Base-by-base conservation (phyloP, 2,329 filamentous ascomycete species). In the Atkinsonella hypoxylon region DNA sequence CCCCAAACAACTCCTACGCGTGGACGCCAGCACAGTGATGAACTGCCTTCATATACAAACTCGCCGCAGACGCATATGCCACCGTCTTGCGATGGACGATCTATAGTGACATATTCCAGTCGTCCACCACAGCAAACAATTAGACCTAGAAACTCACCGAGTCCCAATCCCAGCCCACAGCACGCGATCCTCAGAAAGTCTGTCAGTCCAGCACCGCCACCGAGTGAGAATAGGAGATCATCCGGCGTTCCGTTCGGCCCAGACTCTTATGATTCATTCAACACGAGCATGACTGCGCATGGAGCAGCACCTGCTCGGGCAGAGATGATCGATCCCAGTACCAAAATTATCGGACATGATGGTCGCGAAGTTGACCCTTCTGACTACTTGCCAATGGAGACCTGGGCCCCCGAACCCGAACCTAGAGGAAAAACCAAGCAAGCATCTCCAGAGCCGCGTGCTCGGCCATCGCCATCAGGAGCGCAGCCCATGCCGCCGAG, bases 341-440 rank as follows among this genome's bases (percentile, higher is more conserved):
- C 79, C 9, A 87, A 87, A 60, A 88, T 90, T 54, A 81, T 89
- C 49, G 85, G 81, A 1, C 76, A 85, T 55, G 85, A 89, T 61
- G 87, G 87, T 7, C 76, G 83, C 50, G 83, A 89, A 59, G 77
- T 91, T 50, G 87, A 91, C 60, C 87, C 87, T 1, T 88, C 85
- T 0, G 87, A 91, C 64, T 86, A 90, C 61, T 72, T 90, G 13
- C 87, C 87, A 0, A 78, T 88, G 62, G 81, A 87, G 50, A 80
- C 80, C 1, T 89, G 85, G 85, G 85, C 85, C 1, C 85, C 85
- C 0, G 85, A 89, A 59, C 85, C 85, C 0, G 83, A 87, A 57
- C 74, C 76, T 2, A 66, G 66, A 53, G 56, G 58, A 26, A 66
- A 67, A 53, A 55, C 58, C 26, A 61, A 56, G 42, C 55, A 62